Evolutionary conservation across 2,329 filamentous ascomycete species (phyloP).

Genomic region (Cryphonectria parasitica): DNA sequence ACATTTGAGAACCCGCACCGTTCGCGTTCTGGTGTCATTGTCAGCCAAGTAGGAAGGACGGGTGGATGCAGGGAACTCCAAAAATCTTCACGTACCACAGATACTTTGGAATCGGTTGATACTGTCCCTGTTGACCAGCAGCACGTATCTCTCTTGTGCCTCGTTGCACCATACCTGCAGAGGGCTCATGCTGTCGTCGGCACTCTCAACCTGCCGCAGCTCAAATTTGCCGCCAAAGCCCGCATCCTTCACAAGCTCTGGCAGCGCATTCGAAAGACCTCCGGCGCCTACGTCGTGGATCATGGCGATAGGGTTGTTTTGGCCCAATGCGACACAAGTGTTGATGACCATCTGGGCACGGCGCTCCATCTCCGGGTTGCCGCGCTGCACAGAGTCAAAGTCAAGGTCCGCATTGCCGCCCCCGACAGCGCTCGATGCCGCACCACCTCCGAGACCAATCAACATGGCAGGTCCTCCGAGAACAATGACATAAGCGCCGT

Average conservation of each 20-base stretch:
- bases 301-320: slow-evolving; percentile 88
- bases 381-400: slow-evolving; percentile 95
- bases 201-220: slow-evolving; percentile 89
- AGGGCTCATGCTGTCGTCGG: slow-evolving; percentile 89
- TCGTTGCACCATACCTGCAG: slow-evolving; percentile 98
- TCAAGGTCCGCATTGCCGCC: slow-evolving; percentile 88
- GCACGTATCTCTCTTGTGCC: slow-evolving; percentile 93
- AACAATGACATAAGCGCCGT: slow-evolving; percentile 90
- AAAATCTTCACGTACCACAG: slow-evolving; percentile 49
- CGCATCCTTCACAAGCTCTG: slow-evolving; percentile 89
- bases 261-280: slow-evolving; percentile 74
- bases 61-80: not conserved
- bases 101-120: slow-evolving; percentile 76
- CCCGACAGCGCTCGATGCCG: slow-evolving; percentile 87
- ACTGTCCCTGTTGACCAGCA: slow-evolving; percentile 80
- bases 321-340: slow-evolving; percentile 82
- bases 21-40: slow-evolving; percentile 65
- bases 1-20: slow-evolving; percentile 93
- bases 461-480: slow-evolving; percentile 97
- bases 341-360: slow-evolving; percentile 98
- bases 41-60: slow-evolving; percentile 23
- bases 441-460: slow-evolving; percentile 93
- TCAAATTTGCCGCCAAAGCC: slow-evolving; percentile 91
- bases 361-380: slow-evolving; percentile 94
- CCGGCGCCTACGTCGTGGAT: slow-evolving; percentile 98